Conservation (phyloP, 768 basidiomycete species). For the Podaxis mareebaensis region DNA sequence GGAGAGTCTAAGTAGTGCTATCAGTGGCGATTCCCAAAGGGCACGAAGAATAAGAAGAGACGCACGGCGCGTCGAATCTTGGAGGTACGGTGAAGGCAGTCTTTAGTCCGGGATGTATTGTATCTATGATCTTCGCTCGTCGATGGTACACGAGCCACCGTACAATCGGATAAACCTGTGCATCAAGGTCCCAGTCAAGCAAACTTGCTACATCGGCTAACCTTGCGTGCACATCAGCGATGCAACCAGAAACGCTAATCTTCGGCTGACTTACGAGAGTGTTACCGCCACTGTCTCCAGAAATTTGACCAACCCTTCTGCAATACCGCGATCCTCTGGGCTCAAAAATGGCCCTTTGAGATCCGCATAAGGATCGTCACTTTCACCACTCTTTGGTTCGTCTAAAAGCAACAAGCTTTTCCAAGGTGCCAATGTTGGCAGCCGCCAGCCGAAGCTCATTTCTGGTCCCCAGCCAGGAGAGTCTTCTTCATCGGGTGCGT, state of each 20-base stretch:
- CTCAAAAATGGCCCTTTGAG: conserved; percentile 58
- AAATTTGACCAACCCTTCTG: conserved; percentile 74
- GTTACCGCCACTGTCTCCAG: conserved; percentile 72
- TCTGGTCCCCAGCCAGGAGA: conserved; percentile 63
- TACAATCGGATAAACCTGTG: conserved; percentile 87
- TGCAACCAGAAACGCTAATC: neutral
- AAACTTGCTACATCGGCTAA: conserved; percentile 78
- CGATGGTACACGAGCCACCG: conserved; percentile 90
- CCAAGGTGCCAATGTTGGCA: conserved; percentile 84
- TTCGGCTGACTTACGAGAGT: conserved; percentile 60
- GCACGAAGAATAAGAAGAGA: conserved; percentile 21
- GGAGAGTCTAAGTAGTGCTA: conserved; percentile 41
- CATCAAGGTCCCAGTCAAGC: conserved; percentile 81
- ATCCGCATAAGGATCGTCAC: conserved; percentile 57
- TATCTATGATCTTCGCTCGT: conserved; percentile 86
- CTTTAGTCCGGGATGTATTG: conserved; percentile 75
- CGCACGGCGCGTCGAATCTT: conserved; percentile 62
- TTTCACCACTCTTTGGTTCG: conserved; percentile 39
- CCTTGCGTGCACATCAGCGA: conserved; percentile 33
- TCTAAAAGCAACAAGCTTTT: conserved; percentile 85
- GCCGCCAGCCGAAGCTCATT: conserved; percentile 69
- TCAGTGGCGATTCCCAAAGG: neutral
- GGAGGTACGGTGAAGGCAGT: conserved; percentile 80
- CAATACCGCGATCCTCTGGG: conserved; percentile 65
- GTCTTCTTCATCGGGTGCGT: conserved; percentile 53